phyloP scores from a whole-genome alignment of 352 stramenopile species.

The Peronospora destructor region DNA sequence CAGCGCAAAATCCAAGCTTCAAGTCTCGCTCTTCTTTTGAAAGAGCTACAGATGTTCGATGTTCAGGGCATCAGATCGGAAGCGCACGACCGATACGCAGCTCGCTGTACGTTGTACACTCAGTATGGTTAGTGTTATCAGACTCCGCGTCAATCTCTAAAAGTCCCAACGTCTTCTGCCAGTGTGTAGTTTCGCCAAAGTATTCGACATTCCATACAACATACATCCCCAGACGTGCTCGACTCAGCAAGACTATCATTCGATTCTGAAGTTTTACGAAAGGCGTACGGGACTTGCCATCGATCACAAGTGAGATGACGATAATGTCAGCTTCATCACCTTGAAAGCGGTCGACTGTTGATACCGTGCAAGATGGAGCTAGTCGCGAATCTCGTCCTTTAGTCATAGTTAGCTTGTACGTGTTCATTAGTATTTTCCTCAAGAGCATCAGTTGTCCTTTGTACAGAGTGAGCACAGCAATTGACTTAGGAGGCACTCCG shows the following conservation, averaged over 20 bases:
- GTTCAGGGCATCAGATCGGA: constrained; percentile 74
- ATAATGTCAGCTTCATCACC: constrained; percentile 85
- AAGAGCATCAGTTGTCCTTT: constrained; percentile 86
- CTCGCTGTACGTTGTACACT: constrained; percentile 37
- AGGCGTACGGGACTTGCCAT: constrained; percentile 78
- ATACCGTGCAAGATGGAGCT: constrained; percentile 52
- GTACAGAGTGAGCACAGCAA: constrained; percentile 86
- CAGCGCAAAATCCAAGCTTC: constrained; percentile 65
- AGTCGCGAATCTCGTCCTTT: constrained; percentile 18
- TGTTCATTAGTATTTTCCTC: constrained; percentile 56
- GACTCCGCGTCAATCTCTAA: constrained; percentile 38
- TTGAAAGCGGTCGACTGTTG: constrained; percentile 87
- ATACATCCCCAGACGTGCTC: constrained; percentile 80
- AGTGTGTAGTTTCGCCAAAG: constrained; percentile 68
- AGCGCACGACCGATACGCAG: constrained; percentile 45
- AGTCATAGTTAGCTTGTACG: constrained; percentile 25
- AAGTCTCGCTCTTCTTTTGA: constrained; percentile 39
- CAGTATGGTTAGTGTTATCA: constrained; percentile 25
- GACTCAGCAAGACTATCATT: constrained; percentile 86
- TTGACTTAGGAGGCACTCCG: constrained; percentile 57
- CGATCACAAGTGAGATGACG: constrained; percentile 84
- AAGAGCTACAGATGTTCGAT: constrained; percentile 35
- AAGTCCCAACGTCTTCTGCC: constrained; percentile 62
- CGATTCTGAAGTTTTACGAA: constrained; percentile 87
- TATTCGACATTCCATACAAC: constrained; percentile 79